Conservation (phyloP, 805 yeast genomes). For the Monosporozyma unispora region DNA sequence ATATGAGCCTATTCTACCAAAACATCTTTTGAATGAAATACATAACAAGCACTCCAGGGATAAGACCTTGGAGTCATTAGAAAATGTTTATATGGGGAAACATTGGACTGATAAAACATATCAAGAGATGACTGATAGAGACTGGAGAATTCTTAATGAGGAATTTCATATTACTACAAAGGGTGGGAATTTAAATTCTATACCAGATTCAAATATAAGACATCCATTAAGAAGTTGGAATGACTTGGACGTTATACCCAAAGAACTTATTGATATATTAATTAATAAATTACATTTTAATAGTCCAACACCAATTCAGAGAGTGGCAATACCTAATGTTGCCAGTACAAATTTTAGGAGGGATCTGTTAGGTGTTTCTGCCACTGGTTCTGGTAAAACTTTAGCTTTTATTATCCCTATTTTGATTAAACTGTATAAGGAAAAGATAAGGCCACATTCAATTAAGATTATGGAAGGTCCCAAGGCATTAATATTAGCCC, state of each 20-base stretch:
- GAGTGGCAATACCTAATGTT: conserved; percentile 67
- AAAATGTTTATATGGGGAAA: conserved; percentile 18
- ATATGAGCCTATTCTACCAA: conserved; percentile 34
- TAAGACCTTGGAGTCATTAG: conserved; percentile 6
- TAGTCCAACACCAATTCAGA: conserved; percentile 84
- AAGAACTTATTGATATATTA: conserved; percentile 32
- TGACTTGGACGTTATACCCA: conserved; percentile 46
- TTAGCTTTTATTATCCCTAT: conserved; percentile 73
- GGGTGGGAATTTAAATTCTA: conserved; percentile 20
- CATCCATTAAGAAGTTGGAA: conserved; percentile 70
- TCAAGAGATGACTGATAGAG: conserved; percentile 63
- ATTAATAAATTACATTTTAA: conserved; percentile 36
- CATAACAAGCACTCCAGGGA: neutral
- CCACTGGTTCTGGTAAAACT: conserved; percentile 95
- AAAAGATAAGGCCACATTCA: conserved; percentile 38
- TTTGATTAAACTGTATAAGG: conserved; percentile 42
- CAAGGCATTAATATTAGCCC: conserved; percentile 69
- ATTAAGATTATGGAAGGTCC: conserved; percentile 53
- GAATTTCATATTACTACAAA: conserved; percentile 60
- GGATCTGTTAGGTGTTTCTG: conserved; percentile 59
- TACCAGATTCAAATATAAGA: neutral
- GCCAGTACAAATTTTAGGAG: conserved; percentile 36
- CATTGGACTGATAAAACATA: conserved; percentile 65
- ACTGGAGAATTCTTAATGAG: conserved; percentile 82
- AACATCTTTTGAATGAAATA: conserved; percentile 10